Evolutionary conservation across 352 stramenopile genomes (phyloP).

Genomic region (Saprolegnia diclina): DNA sequence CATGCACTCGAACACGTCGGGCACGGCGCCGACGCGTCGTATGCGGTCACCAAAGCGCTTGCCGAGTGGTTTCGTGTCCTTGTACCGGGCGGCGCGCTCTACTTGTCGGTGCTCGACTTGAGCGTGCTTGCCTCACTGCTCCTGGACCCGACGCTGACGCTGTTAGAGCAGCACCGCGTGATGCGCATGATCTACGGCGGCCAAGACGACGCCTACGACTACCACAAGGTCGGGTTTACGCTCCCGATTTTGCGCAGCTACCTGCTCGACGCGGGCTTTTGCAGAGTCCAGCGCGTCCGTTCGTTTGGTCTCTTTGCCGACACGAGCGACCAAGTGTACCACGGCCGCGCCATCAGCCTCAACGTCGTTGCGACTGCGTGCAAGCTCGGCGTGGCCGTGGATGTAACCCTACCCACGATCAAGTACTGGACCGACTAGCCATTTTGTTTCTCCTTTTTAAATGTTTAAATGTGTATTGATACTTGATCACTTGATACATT

Average conservation of each 20-base stretch:
- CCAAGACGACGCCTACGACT: constrained; percentile 58
- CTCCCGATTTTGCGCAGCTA: constrained; percentile 43
- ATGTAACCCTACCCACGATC: neutral
- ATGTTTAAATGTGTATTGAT: no score
- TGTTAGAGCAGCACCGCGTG: constrained; percentile 52
- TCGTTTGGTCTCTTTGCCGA: constrained; percentile 56
- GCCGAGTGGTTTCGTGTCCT: constrained; percentile 70
- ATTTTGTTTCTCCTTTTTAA: neutral
- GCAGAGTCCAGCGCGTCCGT: constrained; percentile 40
- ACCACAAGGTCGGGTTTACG: constrained; percentile 77
- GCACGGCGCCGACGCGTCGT: constrained; percentile 38
- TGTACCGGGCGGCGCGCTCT: constrained; percentile 43
- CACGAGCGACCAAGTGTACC: constrained; percentile 39
- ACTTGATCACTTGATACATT: no score
- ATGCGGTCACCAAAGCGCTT: constrained; percentile 46
- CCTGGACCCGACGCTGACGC: constrained; percentile 41
- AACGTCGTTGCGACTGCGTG: constrained; percentile 49
- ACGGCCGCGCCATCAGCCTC: constrained; percentile 51
- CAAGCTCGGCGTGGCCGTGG: constrained; percentile 16
- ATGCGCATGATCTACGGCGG: constrained; percentile 73
- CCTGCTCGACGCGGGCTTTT: constrained; percentile 49
- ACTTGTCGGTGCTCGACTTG: constrained; percentile 65
- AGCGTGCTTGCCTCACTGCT: constrained; percentile 53
- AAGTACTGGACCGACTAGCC: neutral
- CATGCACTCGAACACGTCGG: constrained; percentile 74